A percentile compares a stretch with the other conserved stretches of the same genome.
phyloP scores from a whole-genome alignment of 23 red algal species.

The Gracilaria domingensis region DNA sequence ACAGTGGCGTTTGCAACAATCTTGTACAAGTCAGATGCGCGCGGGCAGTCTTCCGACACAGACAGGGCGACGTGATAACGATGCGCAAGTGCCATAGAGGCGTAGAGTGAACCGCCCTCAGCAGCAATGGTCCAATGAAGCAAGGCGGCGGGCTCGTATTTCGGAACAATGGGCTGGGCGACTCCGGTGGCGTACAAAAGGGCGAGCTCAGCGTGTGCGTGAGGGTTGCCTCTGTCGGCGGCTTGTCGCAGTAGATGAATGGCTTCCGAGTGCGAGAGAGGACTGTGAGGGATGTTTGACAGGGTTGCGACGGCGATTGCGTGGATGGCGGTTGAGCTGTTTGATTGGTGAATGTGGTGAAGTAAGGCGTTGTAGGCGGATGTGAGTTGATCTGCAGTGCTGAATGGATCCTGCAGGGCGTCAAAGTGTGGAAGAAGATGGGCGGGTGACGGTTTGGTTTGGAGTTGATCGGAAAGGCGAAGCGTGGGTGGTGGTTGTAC shows the following conservation, averaged over 20 bases:
- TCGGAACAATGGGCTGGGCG: not conserved
- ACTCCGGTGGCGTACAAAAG: conserved; percentile 79
- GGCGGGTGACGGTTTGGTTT: not conserved
- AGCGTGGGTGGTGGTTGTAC: not conserved
- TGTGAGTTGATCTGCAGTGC: not conserved
- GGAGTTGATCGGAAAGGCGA: not conserved
- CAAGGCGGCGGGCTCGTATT: conserved; percentile 43
- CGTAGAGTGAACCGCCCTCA: conserved; percentile 59
- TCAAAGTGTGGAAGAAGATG: not conserved
- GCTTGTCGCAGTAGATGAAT: conserved; percentile 5
- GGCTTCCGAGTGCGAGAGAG: not conserved
- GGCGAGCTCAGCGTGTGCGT: conserved; percentile 82
- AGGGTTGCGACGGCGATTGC: conserved; percentile 34
- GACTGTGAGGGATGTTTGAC: conserved; percentile 10
- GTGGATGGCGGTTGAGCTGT: not conserved
- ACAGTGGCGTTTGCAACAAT: conserved; percentile 24
- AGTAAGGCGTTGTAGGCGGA: conserved; percentile 16
- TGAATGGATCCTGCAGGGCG: conserved; percentile 1
- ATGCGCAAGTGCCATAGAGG: conserved; percentile 72
- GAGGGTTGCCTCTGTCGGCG: conserved; percentile 47
- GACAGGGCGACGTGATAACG: conserved; percentile 43
- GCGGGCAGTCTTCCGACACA: conserved; percentile 42
- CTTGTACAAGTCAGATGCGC: conserved; percentile 49
- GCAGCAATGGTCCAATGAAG: conserved; percentile 74
- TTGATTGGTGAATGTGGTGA: not conserved